phyloP scores from a whole-genome alignment of 176 grass and related monocot species.

The Bromus sterilis region DNA sequence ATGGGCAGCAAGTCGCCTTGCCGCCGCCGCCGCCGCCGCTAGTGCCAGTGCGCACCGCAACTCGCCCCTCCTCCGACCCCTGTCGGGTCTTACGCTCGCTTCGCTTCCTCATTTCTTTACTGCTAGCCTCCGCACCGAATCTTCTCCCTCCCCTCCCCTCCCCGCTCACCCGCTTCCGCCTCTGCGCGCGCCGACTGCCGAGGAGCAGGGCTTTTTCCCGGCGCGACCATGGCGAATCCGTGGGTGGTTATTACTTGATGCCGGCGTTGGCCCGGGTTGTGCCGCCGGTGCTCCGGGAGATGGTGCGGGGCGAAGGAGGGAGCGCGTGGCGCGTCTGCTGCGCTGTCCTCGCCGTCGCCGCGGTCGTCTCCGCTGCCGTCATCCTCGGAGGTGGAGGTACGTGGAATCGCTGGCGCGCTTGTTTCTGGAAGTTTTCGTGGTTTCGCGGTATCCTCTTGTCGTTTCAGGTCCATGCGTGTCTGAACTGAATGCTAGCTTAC shows the following conservation, averaged over 20 bases:
- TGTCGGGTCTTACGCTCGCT: neutral
- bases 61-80: neutral
- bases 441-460: neutral
- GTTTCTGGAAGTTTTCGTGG: neutral
- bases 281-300: neutral
- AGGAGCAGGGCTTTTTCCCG: neutral
- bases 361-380: slow-evolving; percentile 15
- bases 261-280: neutral
- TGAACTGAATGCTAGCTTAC: neutral
- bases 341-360: slow-evolving; percentile 12
- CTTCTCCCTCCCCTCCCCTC: slow-evolving; percentile 20
- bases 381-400: slow-evolving; percentile 28
- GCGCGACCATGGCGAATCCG: slow-evolving; percentile 23
- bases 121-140: slow-evolving; percentile 5
- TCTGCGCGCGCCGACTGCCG: neutral
- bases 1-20: slow-evolving; percentile 3
- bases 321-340: neutral
- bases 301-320: slow-evolving; percentile 6
- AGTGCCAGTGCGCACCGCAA: slow-evolving; percentile 13
- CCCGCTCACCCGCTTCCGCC: neutral
- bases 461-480: neutral
- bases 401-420: neutral
- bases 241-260: neutral
- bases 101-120: slow-evolving; percentile 2
- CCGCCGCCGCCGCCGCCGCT: neutral